Evolutionary conservation across 1,139 yeast species (phyloP), one percentile per base, ranked within the genome.

Genomic region (Hemisphaericaspora subhashii): DNA sequence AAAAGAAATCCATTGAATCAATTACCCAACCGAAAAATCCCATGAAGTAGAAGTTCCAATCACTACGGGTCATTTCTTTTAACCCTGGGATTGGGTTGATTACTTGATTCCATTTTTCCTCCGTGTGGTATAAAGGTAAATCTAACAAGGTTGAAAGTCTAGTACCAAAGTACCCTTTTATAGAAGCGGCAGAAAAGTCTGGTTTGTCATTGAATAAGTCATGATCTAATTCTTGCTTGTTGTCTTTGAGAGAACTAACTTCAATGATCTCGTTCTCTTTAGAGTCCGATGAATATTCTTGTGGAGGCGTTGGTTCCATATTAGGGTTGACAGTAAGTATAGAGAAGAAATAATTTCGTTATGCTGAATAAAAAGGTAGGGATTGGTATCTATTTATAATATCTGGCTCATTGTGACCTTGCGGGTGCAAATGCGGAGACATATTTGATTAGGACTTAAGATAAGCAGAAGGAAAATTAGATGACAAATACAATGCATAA

Each of bases 1-100:
- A 71, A 58, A 85, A 86, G 60, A 82, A 86, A 60, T 85, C 94
- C 58, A 84, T 72, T 3, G 94, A 85, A 57, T 85, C 94, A 75
- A 86, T 74, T 4, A 87, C 73, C 94, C 94, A 86, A 22, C 85
- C 87, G 44, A 71, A 55, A 51, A 81, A 80, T 3, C 88, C 89
- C 33, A 81, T 68, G 21, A 68, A 43, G 53, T 83, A 81, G 57
- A 81, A 79, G 38, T 76, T 66, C 87, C 89, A 67, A 38, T 60
- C 66, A 54, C 54, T 41, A 43, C 51, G 45, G 4, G 53, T 53
- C 51, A 67, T 54, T 42, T 55, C 59, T 24, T 41, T 52, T 24
- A 67, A 55, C n/a, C 62, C 63, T 1, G 61, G 57, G 22, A 65
- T 48, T 2, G 74, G 74, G 41, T 66, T 65, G 23, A 65, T 45